Base-by-base conservation (phyloP, 345 rosid species). In the Ailanthus altissimus region DNA sequence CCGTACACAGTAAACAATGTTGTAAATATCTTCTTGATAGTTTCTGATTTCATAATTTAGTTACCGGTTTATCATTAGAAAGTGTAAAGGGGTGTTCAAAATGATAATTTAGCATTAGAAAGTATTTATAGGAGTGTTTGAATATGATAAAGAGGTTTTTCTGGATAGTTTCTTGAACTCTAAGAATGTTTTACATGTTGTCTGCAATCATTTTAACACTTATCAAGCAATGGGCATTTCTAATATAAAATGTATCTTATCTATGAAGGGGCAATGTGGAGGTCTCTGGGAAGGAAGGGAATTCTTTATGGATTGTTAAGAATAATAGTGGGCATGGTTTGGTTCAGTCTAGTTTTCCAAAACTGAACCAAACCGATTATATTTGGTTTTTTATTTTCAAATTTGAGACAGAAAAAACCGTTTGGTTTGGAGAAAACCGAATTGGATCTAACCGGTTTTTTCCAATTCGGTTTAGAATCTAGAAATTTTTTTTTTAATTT, bases 121-220 rank as follows among this genome's bases (percentile, higher is more conserved):
- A 68, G 23, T 49, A 14, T 47, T 16, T 49, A 49, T 0, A 32
- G 40, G 4, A 68, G 23, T 47, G 72, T 28, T 26, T 50, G 58
- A 32, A 49, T 23, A 69, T 45, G 59, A 69, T 69, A 69, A 49
- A 69, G 59, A 28, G 7, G 7, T 18, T 49, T 67, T 28, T 67
- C 9, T 50, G 3, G 4, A 69, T 69, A 45, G 8, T 50, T 69
- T 69, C 73, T 50, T 32, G 45, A 28, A 69, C 38, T 69, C 43
- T 68, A 26, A 23, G 15, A 6, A 49, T 69, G 42, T 32, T 38
- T 69, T 26, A 7, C 40, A 51, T 32, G 3, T 69, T 25, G 25
- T 28, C 59, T 28, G 59, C 6, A 16, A 60, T 60, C 20, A 26
- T 11, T 60, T 25, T 59, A 26, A 9, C 40, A 25, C 25, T 25